phyloP scores from a whole-genome alignment of 2,329 filamentous ascomycete genomes.

The Chaetomiaceae sp. region DNA sequence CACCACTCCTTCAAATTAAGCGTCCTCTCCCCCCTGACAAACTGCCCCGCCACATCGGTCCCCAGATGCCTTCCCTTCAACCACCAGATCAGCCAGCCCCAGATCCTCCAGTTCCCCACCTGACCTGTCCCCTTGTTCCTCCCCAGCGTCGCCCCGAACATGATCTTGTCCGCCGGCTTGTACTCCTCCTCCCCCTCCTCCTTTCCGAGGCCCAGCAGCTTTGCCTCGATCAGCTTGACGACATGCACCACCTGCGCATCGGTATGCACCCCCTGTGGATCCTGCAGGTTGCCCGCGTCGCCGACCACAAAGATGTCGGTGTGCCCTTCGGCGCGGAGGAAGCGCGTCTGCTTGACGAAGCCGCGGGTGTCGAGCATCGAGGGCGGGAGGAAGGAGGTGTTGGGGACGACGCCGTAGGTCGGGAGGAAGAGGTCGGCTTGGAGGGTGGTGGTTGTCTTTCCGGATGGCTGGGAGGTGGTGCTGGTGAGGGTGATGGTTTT shows the following conservation, averaged over 20 bases:
- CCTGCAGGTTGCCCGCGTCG: slow-evolving; percentile 30
- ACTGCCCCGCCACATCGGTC: slow-evolving; percentile 21
- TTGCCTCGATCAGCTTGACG: slow-evolving; percentile 24
- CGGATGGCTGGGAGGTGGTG: neutral
- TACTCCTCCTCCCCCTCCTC: slow-evolving; percentile 13
- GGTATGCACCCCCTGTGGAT: slow-evolving; percentile 20
- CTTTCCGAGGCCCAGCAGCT: slow-evolving; percentile 15
- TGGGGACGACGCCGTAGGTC: slow-evolving; percentile 42
- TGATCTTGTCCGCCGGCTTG: slow-evolving; percentile 17
- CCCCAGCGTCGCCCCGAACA: slow-evolving; percentile 27
- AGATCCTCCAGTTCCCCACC: slow-evolving; percentile 24
- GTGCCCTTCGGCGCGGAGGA: slow-evolving; percentile 28
- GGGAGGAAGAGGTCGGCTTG: slow-evolving; percentile 45
- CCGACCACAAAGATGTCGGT: slow-evolving; percentile 31
- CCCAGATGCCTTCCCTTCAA: slow-evolving; percentile 27
- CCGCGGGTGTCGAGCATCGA: slow-evolving; percentile 27
- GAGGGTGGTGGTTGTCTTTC: slow-evolving; percentile 29
- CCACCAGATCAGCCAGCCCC: slow-evolving; percentile 23
- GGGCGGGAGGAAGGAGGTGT: slow-evolving; percentile 35
- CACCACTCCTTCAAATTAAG: slow-evolving; percentile 19
- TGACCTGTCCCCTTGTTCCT: slow-evolving; percentile 29
- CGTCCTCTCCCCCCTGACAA: slow-evolving; percentile 20
- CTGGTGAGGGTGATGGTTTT: slow-evolving; percentile 11
- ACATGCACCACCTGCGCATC: slow-evolving; percentile 27
- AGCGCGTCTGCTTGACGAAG: slow-evolving; percentile 25